A percentile compares a stretch with the other conserved stretches of the same genome.
Conservation (phyloP, 1,284 basidiomycete species). For the Cryptococcus maquisensis region DNA sequence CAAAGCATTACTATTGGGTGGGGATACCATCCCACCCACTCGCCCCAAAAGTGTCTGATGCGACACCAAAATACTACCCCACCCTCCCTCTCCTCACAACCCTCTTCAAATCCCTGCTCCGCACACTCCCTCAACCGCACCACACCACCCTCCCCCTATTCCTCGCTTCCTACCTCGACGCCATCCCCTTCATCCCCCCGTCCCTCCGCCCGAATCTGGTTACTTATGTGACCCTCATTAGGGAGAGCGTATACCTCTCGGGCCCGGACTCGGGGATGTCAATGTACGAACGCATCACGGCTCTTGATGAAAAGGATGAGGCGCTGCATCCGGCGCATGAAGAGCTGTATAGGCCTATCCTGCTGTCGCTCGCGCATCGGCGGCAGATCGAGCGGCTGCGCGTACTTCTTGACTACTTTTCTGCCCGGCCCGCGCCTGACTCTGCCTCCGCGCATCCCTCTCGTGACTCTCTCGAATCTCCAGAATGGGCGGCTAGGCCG, state of each 20-base stretch:
- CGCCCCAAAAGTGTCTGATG: neutral
- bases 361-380: too few relatives aligned
- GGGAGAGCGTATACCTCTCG: conserved; percentile 15
- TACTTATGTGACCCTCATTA: conserved; percentile 27
- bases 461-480: too few relatives aligned
- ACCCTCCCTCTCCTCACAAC: conserved; percentile 23
- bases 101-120: conserved; percentile 27
- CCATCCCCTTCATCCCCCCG: conserved; percentile 11
- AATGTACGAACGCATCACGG: conserved; percentile 1
- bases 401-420: too few relatives aligned
- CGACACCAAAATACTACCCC: conserved; percentile 12
- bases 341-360: too few relatives aligned
- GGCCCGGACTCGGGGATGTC: conserved; percentile 5
- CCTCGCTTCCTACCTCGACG: conserved; percentile 19
- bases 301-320: conserved; percentile 10
- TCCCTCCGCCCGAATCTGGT: conserved; percentile 19
- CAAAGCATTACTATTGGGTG: conserved; percentile 27
- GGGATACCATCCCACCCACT: conserved; percentile 25
- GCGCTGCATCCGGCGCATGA: conserved; percentile 9
- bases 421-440: too few relatives aligned
- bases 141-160: conserved; percentile 4
- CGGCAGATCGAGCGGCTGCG: too few relatives aligned
- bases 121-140: conserved; percentile 8
- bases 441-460: too few relatives aligned
- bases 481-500: neutral